Percentiles rank a stretch among this genome's conserved stretches.
These are phyloP conservation scores for Calonectria hawksworthii DNA, from an alignment of 2,329 filamentous ascomycete species.

Conservation along the genomic window DNA sequence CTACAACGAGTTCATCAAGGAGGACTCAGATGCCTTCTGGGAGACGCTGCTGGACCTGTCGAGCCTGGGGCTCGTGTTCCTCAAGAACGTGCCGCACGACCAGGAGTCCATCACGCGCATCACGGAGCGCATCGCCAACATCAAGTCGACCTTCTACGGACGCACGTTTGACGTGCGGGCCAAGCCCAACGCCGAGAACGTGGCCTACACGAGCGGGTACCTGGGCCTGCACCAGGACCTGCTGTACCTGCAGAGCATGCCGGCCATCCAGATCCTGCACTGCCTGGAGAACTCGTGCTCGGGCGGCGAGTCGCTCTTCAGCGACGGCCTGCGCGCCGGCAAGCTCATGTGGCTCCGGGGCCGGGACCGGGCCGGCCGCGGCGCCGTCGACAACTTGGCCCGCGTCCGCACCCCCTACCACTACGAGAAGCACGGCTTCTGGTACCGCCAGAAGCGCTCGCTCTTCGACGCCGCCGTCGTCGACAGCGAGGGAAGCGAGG, in stretches of 20 bases:
- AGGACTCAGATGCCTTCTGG: conserved; percentile 67
- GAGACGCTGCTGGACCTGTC: conserved; percentile 73
- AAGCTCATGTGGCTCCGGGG: conserved; percentile 50
- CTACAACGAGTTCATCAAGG: conserved; percentile 80
- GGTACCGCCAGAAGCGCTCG: conserved; percentile 71
- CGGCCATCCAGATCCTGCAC: conserved; percentile 89
- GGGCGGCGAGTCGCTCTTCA: conserved; percentile 90
- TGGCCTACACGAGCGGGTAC: conserved; percentile 87
- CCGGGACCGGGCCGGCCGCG: conserved; percentile 1
- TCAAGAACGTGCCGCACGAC: conserved; percentile 79
- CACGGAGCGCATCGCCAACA: conserved; percentile 78
- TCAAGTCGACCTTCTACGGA: conserved; percentile 93
- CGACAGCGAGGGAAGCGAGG: conserved; percentile 31
- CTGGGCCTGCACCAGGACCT: conserved; percentile 95
- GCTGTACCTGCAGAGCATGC: conserved; percentile 85
- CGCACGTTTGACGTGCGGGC: conserved; percentile 90
- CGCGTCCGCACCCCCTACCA: conserved; percentile 70
- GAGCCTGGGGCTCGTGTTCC: conserved; percentile 80
- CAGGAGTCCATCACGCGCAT: conserved; percentile 77
- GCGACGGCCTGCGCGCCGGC: conserved; percentile 77
- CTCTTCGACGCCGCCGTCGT: conserved; percentile 59
- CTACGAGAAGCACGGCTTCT: conserved; percentile 76
- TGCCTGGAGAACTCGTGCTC: conserved; percentile 84
- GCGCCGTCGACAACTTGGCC: conserved; percentile 55
- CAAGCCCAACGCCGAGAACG: conserved; percentile 86